Evolutionary conservation across 495 filamentous ascomycete species (phyloP).

Genomic region (Penicillium turbatum): DNA sequence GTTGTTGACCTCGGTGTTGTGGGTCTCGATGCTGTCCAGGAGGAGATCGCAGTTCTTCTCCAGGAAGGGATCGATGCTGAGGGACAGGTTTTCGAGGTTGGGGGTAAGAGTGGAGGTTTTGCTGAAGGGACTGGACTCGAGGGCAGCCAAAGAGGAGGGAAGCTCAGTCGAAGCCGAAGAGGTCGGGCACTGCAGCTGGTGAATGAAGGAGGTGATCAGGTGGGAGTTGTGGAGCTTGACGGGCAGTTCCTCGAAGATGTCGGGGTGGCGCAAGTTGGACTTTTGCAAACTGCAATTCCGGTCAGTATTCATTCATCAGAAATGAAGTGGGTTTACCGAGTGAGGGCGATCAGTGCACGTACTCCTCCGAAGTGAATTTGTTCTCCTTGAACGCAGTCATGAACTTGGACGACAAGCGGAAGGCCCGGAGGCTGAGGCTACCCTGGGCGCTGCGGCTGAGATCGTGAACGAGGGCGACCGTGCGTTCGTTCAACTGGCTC

Average conservation of each 20-base stretch:
- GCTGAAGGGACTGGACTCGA: slow-evolving; percentile 50
- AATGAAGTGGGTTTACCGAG: no score
- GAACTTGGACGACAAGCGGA: slow-evolving; percentile 81
- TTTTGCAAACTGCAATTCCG: slow-evolving; percentile 67
- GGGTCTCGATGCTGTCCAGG: slow-evolving; percentile 91
- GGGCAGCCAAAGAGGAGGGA: slow-evolving; percentile 70
- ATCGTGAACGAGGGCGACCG: slow-evolving; percentile 92
- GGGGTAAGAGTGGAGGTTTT: slow-evolving; percentile 65
- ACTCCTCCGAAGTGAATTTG: slow-evolving; percentile 96
- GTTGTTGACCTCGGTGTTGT: slow-evolving; percentile 98
- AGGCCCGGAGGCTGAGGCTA: slow-evolving; percentile 82
- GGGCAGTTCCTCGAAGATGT: slow-evolving; percentile 91
- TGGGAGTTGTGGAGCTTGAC: slow-evolving; percentile 93
- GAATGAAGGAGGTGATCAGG: slow-evolving; percentile 89
- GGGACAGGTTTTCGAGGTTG: slow-evolving; percentile 82
- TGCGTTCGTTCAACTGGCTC: slow-evolving; percentile 84
- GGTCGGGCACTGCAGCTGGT: slow-evolving; percentile 69
- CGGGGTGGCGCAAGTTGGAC: slow-evolving; percentile 85
- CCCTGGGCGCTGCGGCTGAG: slow-evolving; percentile 91
- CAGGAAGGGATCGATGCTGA: slow-evolving; percentile 96
- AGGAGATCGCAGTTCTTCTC: slow-evolving; percentile 96
- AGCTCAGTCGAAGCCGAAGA: slow-evolving; percentile 59
- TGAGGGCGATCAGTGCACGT: slow-evolving; percentile 22
- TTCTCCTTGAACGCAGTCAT: slow-evolving; percentile 91
- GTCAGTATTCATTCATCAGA: slow-evolving; percentile 17